Evolutionary conservation across 768 basidiomycete genomes (phyloP), one percentile per base, ranked within the genome.

Genomic region (Postia placenta): DNA sequence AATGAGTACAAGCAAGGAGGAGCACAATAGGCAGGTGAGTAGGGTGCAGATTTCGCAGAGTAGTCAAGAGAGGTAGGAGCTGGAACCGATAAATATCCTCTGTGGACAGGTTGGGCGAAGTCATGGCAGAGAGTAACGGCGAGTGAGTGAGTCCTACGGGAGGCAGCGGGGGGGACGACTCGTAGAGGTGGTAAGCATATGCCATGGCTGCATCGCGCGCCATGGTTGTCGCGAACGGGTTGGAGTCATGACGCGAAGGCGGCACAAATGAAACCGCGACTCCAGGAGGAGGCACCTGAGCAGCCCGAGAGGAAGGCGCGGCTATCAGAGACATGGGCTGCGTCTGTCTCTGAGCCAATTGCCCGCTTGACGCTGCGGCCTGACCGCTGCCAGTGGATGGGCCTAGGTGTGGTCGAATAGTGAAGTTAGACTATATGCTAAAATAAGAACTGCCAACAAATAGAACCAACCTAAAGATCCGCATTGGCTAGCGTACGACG

Each of bases 1-100:
- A 61, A 36, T 67, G 62, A 0, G 64, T 68, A 54, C 70, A 71
- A 12, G 65, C 59, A 40, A 70, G 61, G 5, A 73, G 55, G 5
- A 73, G 59, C 20, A 71, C 45, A 4, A 64, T 62, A 20, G 69
- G 65, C 2, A 65, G 25, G 49, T 71, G 66, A 11, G 54, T 48
- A 0, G 69, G 67, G 48, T 71, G 68, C 0, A 67, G 42, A 5
- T 53, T 54, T 27, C 60, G 60, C 28, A 73, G 56, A 15, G 58
- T 57, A 11, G 54, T 54, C 17, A 73, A 58, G 11, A 73, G 62
- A 1, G 66, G 66, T 0, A 72, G 41, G 2, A 72, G 61, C 28
- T 60, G 62, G 1, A 57, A 40, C 14, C 47, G 53, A 44, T 62
- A 64, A 1, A 58, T 45, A 24, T 60, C 45, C 24, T 55, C 52